These are phyloP conservation scores for Russula sp. DNA, from an alignment of 768 basidiomycete species.

Conservation along the genomic window DNA sequence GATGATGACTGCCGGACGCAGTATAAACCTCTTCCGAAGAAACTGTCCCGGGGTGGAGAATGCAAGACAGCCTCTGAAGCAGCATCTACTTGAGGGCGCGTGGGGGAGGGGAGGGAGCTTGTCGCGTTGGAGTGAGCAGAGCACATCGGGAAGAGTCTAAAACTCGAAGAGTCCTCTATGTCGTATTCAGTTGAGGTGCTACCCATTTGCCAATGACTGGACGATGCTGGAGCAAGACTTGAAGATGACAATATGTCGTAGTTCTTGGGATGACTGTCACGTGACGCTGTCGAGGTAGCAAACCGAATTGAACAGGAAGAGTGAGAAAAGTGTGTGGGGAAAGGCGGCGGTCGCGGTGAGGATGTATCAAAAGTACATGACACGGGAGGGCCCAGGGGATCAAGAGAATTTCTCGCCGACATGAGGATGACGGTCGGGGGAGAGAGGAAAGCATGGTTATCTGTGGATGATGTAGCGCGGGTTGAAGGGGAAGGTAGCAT, in stretches of 20 bases:
- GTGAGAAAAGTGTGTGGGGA: slow-evolving; percentile 61
- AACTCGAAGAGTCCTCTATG: slow-evolving; percentile 15
- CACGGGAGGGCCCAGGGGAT: slow-evolving; percentile 28
- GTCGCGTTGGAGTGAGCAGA: slow-evolving; percentile 30
- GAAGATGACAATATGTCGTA: slow-evolving; percentile 45
- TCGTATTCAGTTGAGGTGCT: slow-evolving; percentile 42
- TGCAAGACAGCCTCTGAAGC: slow-evolving; percentile 25
- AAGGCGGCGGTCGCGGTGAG: slow-evolving; percentile 47
- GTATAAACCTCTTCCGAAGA: slow-evolving; percentile 10
- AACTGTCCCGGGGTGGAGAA: slow-evolving; percentile 25
- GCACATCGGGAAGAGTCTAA: slow-evolving; percentile 18
- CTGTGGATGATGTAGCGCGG: slow-evolving; percentile 3
- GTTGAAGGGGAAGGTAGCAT: not conserved
- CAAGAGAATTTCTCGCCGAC: slow-evolving; percentile 27
- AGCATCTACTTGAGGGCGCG: slow-evolving; percentile 35
- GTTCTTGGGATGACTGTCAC: slow-evolving; percentile 62
- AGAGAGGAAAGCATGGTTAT: slow-evolving; percentile 9
- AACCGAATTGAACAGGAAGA: slow-evolving; percentile 54
- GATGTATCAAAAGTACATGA: slow-evolving; percentile 33
- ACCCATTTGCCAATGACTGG: slow-evolving; percentile 43
- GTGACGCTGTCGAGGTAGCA: slow-evolving; percentile 45
- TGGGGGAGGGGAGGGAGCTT: slow-evolving; percentile 31
- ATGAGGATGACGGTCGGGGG: slow-evolving; percentile 14
- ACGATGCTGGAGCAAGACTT: slow-evolving; percentile 33
- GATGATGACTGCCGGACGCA: slow-evolving; percentile 6